phyloP scores from a whole-genome alignment of 176 grass and related monocot genomes.

The Saccharum officinarum region DNA sequence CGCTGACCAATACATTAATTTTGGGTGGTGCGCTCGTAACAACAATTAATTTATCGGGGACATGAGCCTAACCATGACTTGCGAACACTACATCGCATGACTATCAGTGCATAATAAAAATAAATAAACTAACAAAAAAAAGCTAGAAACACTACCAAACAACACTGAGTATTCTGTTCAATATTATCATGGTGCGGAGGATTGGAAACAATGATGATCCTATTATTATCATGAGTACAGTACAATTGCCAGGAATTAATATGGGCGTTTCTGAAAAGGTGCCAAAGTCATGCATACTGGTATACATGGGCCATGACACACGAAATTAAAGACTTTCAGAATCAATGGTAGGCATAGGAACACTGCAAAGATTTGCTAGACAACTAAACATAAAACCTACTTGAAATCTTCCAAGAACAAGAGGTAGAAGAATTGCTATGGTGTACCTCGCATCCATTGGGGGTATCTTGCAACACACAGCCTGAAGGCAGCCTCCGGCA shows the following conservation, averaged over 20 bases:
- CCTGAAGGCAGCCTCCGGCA: slow-evolving; percentile 85
- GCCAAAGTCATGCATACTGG: slow-evolving; percentile 1
- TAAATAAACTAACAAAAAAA: slow-evolving; percentile 28
- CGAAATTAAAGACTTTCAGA: neutral
- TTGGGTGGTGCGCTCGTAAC: slow-evolving; percentile 42
- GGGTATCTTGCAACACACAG: slow-evolving; percentile 74
- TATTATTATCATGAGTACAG: slow-evolving; percentile 2
- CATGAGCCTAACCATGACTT: slow-evolving; percentile 48
- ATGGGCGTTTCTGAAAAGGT: neutral
- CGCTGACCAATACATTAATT: slow-evolving; percentile 45
- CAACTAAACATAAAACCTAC: neutral
- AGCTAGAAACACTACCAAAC: slow-evolving; percentile 8
- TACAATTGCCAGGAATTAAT: neutral
- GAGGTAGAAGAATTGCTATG: neutral
- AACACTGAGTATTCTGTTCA: slow-evolving; percentile 11
- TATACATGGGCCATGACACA: neutral
- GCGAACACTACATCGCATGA: slow-evolving; percentile 33
- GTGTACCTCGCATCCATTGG: slow-evolving; percentile 80
- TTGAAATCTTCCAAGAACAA: neutral
- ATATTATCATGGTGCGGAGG: slow-evolving; percentile 28
- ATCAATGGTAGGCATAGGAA: neutral
- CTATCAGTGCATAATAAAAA: slow-evolving; percentile 32
- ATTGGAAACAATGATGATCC: slow-evolving; percentile 24
- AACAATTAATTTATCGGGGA: slow-evolving; percentile 41
- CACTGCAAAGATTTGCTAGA: neutral